A percentile compares a stretch with the other conserved stretches of the same genome.
phyloP scores from a whole-genome alignment of 306 rosid genomes.

The Datisca glomerata region DNA sequence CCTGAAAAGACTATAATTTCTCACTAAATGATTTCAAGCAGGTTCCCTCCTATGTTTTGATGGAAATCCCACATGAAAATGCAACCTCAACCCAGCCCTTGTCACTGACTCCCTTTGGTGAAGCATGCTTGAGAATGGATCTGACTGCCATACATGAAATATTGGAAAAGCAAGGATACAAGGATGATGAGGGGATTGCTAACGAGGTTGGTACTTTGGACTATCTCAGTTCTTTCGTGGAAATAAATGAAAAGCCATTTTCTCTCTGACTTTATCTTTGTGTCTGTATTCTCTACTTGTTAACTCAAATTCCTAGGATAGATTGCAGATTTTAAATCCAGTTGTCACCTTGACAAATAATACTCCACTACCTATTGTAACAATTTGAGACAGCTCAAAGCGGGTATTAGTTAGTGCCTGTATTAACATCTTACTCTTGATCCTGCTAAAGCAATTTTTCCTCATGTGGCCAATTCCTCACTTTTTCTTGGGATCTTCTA shows the following conservation, averaged over 20 bases:
- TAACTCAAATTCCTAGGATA: no score
- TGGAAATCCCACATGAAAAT: constrained; percentile 61
- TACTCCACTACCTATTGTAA: no score
- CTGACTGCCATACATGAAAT: constrained; percentile 89
- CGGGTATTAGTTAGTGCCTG: no score
- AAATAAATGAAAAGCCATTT: background rate
- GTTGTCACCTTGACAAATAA: no score
- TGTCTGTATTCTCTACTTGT: no score
- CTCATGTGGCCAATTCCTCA: no score
- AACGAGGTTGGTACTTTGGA: constrained; percentile 65
- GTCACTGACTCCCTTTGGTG: constrained; percentile 77
- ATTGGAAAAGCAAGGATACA: constrained; percentile 88
- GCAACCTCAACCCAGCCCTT: constrained; percentile 45
- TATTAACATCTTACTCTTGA: no score
- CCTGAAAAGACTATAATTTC: constrained; percentile 30
- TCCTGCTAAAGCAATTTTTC: no score
- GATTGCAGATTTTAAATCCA: no score
- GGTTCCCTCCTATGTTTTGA: constrained; percentile 67
- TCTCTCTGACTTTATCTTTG: background rate
- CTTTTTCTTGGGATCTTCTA: no score
- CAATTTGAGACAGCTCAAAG: no score
- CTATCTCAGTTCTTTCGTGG: constrained; percentile 6
- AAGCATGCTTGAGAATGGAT: constrained; percentile 78
- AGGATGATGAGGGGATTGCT: constrained; percentile 92
- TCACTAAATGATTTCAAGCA: constrained; percentile 38